These are phyloP conservation scores for Nephromyces sp. DNA, from an alignment of 169 alveolate genomes.

Conservation along the genomic window DNA sequence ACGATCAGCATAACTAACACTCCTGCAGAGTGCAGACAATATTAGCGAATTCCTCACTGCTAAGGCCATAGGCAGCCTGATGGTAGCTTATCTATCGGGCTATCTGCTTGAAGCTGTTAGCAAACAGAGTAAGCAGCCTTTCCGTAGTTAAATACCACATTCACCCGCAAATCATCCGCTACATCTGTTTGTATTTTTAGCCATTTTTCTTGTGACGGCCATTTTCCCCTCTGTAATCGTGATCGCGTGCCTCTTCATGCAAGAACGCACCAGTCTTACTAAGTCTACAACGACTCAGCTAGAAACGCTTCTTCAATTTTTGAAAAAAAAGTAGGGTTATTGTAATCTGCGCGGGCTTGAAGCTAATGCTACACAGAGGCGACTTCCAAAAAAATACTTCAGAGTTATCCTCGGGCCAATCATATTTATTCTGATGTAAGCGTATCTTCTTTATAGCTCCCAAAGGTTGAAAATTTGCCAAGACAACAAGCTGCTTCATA, in stretches of 20 bases:
- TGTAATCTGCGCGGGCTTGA: too few species aligned
- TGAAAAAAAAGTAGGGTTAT: too few species aligned
- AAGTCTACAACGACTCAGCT: too few species aligned
- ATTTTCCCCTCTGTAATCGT: conserved; percentile 71
- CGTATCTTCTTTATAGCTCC: neutral
- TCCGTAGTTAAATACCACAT: neutral
- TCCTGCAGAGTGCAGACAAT: conserved; percentile 31
- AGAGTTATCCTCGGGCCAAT: neutral
- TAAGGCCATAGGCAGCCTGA: conserved; percentile 73
- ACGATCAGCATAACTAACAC: neutral
- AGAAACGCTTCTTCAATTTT: too few species aligned
- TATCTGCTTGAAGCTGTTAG: conserved; percentile 67
- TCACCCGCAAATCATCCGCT: neutral
- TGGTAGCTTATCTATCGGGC: conserved; percentile 87
- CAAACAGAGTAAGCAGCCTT: conserved; percentile 44
- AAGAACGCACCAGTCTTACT: too few species aligned
- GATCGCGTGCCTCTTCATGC: conserved; percentile 62
- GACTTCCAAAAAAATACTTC: conserved; percentile 3
- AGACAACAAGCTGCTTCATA: neutral
- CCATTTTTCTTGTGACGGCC: conserved; percentile 73
- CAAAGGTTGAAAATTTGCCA: conserved; percentile 57
- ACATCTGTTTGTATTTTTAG: conserved; percentile 5
- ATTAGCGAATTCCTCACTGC: conserved; percentile 80
- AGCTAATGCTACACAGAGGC: too few species aligned
- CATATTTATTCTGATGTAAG: neutral